phyloP scores from a whole-genome alignment of 2,329 filamentous ascomycete species.

The Rhynchosporium secalis region DNA sequence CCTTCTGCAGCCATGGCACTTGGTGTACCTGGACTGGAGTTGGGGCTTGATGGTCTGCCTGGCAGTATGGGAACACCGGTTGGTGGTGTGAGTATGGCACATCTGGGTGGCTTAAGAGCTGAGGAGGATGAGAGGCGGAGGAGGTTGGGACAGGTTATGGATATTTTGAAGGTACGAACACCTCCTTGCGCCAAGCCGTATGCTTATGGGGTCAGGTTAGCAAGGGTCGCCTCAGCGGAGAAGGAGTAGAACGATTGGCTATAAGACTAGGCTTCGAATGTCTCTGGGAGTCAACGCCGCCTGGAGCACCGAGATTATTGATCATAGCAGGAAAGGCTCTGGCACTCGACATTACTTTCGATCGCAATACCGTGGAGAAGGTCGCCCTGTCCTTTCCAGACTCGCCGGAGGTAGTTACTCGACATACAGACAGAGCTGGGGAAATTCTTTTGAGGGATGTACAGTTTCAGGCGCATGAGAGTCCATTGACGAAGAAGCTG shows the following conservation, averaged over 20 bases:
- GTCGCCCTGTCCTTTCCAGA: slow-evolving; percentile 65
- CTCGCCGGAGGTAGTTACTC: slow-evolving; percentile 57
- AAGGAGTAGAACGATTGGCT: slow-evolving; percentile 71
- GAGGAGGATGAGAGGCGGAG: slow-evolving; percentile 54
- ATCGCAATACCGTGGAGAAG: slow-evolving; percentile 60
- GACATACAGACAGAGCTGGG: slow-evolving; percentile 61
- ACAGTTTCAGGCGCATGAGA: slow-evolving; percentile 56
- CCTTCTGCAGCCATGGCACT: slow-evolving; percentile 63
- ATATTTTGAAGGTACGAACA: slow-evolving; percentile 36
- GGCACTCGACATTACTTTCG: slow-evolving; percentile 60
- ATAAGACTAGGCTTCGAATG: slow-evolving; percentile 66
- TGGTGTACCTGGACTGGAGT: slow-evolving; percentile 48
- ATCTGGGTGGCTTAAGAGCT: slow-evolving; percentile 25
- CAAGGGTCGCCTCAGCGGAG: slow-evolving; percentile 69
- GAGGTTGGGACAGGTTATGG: slow-evolving; percentile 42
- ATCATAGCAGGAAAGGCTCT: slow-evolving; percentile 63
- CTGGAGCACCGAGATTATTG: slow-evolving; percentile 53
- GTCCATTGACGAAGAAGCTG: slow-evolving; percentile 68
- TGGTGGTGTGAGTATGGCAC: slow-evolving; percentile 13
- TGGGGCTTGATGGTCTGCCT: slow-evolving; percentile 39
- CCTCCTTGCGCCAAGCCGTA: not conserved
- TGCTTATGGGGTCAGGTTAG: slow-evolving; percentile 35
- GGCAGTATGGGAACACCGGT: slow-evolving; percentile 24
- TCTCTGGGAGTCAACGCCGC: slow-evolving; percentile 56
- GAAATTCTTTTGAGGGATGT: slow-evolving; percentile 67